phyloP scores from a whole-genome alignment of 768 basidiomycete genomes.

The Grammothele lineata region DNA sequence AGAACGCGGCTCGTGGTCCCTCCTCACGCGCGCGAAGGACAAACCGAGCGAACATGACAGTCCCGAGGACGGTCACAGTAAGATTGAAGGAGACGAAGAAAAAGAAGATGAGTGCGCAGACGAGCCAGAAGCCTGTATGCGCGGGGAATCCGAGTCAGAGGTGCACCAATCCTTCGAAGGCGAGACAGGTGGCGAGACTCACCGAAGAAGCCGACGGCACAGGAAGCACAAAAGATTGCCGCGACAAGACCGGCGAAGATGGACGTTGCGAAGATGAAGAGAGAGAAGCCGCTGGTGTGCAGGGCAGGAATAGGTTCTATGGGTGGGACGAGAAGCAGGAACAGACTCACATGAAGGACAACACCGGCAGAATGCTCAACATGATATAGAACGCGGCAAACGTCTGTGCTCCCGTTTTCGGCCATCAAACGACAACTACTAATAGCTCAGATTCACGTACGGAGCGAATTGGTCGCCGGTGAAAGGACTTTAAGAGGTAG shows the following conservation, averaged over 20 bases:
- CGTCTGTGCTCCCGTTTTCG: constrained; percentile 3
- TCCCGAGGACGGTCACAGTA: constrained; percentile 5
- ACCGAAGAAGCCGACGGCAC: constrained; percentile 17
- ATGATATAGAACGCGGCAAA: constrained; percentile 13
- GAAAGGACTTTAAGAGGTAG: constrained; percentile 7
- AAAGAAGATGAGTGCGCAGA: constrained; percentile 15
- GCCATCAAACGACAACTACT: background rate
- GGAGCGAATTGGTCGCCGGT: constrained; percentile 14
- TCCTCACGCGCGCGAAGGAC: constrained; percentile 9
- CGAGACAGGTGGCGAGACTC: background rate
- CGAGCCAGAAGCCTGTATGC: constrained; percentile 14
- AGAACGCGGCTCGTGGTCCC: constrained; percentile 9
- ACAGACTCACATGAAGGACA: constrained; percentile 21
- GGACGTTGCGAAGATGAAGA: constrained; percentile 18
- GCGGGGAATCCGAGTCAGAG: background rate
- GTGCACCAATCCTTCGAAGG: background rate
- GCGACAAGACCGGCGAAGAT: constrained; percentile 14
- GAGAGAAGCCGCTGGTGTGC: constrained; percentile 20
- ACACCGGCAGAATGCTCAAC: constrained; percentile 18
- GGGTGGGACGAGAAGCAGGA: no score
- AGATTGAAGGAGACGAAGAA: constrained; percentile 12
- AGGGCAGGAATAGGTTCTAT: no score
- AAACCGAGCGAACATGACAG: constrained; percentile 12
- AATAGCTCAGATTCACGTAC: constrained; percentile 5
- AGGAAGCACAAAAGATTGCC: constrained; percentile 7